Evolutionary conservation across 345 rosid genomes (phyloP).

Genomic region (Populus nigra): DNA sequence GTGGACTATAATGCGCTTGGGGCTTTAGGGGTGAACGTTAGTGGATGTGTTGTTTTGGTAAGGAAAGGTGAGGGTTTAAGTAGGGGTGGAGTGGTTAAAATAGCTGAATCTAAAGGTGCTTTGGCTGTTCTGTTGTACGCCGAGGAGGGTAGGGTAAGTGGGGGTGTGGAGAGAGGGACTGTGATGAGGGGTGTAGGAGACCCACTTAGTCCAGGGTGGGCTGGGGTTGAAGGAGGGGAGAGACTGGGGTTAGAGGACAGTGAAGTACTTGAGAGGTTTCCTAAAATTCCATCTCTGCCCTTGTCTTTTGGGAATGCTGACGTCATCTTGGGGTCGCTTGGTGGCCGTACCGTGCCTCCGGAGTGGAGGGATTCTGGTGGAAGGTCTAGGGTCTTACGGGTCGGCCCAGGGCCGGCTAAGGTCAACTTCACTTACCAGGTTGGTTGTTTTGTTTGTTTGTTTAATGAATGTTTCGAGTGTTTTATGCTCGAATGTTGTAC

Average conservation of each 20-base stretch:
- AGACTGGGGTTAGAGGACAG: conserved; percentile 52
- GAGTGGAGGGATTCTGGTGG: conserved; percentile 50
- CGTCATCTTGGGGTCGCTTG: conserved; percentile 57
- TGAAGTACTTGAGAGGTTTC: conserved; percentile 58
- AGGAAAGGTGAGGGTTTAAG: conserved; percentile 58
- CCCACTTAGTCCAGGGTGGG: conserved; percentile 92
- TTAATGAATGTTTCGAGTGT: background rate
- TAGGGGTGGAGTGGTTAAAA: conserved; percentile 59
- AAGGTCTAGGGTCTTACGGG: conserved; percentile 34
- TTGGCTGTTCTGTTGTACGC: conserved; percentile 68
- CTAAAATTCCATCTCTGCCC: conserved; percentile 77
- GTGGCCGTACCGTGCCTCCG: conserved; percentile 53
- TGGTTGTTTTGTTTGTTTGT: conserved; percentile 7
- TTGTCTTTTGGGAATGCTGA: conserved; percentile 65
- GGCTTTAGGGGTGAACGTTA: conserved; percentile 57
- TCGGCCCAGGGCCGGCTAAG: conserved; percentile 68
- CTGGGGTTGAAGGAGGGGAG: conserved; percentile 71
- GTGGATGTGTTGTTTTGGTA: conserved; percentile 56
- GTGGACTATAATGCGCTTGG: conserved; percentile 66
- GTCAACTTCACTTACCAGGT: conserved; percentile 85
- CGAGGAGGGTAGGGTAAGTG: conserved; percentile 39
- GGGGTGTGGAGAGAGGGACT: conserved; percentile 89
- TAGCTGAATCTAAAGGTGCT: conserved; percentile 71
- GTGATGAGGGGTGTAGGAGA: conserved; percentile 94
- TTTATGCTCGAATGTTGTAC: background rate